These are phyloP conservation scores for Shiraia sp. DNA, from an alignment of 2,329 filamentous ascomycete genomes.

Conservation along the genomic window DNA sequence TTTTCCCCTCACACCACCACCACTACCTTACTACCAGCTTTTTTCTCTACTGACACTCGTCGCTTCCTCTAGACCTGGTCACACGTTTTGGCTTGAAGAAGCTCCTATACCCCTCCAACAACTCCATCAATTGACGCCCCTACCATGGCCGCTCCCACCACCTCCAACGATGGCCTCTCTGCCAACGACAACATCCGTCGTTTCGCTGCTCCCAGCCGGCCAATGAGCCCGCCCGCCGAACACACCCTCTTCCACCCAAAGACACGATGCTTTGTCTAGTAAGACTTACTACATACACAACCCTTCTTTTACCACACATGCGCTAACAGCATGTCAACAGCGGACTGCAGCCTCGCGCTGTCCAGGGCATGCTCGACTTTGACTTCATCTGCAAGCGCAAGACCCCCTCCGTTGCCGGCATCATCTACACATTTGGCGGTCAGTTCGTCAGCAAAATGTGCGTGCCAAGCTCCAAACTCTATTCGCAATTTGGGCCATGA, in stretches of 20 bases:
- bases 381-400: constrained; percentile 99
- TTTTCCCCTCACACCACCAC: no score
- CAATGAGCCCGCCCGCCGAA: constrained; percentile 82
- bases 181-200: constrained; percentile 99
- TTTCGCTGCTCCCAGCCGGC: constrained; percentile 89
- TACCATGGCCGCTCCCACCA: constrained; percentile 32
- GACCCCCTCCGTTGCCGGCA: constrained; percentile 94
- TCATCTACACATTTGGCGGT: constrained; percentile 99
- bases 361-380: constrained; percentile 80
- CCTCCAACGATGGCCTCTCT: constrained; percentile 54
- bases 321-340: constrained; percentile 46
- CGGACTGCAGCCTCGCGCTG: constrained; percentile 87
- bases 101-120: no score
- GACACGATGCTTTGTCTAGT: constrained; percentile 99
- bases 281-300: constrained; percentile 44
- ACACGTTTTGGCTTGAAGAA: no score
- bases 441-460: constrained; percentile 99
- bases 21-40: no score
- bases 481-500: no score
- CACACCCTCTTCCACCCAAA: constrained; percentile 98
- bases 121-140: no score
- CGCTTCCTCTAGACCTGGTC: no score
- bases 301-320: constrained; percentile 1
- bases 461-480: constrained; percentile 40
- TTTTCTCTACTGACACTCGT: no score